Evolutionary conservation across 202 grass and related monocot genomes (phyloP).

Genomic region (Zizania palustris): DNA sequence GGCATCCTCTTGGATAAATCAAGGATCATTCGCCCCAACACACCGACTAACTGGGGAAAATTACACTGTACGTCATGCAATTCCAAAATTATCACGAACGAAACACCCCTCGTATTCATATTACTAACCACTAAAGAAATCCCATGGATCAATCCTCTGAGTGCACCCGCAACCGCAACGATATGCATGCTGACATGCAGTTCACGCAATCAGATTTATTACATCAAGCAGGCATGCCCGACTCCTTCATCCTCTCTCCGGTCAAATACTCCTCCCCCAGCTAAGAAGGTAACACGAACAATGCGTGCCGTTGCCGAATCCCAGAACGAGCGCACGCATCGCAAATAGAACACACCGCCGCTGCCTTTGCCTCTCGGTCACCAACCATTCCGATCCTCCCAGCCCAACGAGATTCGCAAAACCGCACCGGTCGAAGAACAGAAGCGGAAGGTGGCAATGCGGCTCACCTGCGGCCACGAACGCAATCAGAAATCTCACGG

Average conservation of each 20-base stretch:
- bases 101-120: not conserved
- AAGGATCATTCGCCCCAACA: not conserved
- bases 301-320: not conserved
- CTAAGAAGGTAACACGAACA: not conserved
- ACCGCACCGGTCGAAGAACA: constrained; percentile 29
- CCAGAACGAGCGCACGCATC: constrained; percentile 6
- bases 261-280: not conserved
- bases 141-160: not conserved
- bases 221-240: not conserved
- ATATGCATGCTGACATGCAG: constrained; percentile 31
- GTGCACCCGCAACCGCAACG: not conserved
- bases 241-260: not conserved
- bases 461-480: constrained; percentile 45
- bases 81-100: not conserved
- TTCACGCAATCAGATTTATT: not conserved
- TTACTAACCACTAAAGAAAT: not conserved
- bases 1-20: not conserved
- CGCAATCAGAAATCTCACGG: constrained; percentile 19
- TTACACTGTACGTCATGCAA: not conserved
- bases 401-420: not conserved
- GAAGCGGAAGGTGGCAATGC: constrained; percentile 36
- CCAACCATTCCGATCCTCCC: not conserved
- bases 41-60: not conserved
- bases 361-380: not conserved
- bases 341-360: not conserved